These are phyloP conservation scores for Colletotrichum cuscutae DNA, from an alignment of 2,329 filamentous ascomycete species.

Conservation along the genomic window DNA sequence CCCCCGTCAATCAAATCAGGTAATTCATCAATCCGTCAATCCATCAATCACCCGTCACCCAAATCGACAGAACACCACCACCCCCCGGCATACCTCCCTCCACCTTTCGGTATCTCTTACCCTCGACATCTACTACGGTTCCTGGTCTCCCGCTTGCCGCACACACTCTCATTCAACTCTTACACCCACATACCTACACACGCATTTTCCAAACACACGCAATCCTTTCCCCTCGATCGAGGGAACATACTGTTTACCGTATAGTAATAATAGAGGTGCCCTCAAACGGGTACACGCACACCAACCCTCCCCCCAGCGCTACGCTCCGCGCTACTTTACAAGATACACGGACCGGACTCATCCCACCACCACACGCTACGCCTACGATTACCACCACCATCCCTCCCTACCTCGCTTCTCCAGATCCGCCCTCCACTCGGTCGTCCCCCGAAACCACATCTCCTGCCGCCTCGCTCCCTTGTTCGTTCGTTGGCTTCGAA, in stretches of 20 bases:
- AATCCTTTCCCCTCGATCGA: not conserved
- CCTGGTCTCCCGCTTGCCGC: slow-evolving; percentile 18
- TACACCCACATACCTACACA: not conserved
- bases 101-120: not conserved
- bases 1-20: not conserved
- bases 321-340: slow-evolving; percentile 10
- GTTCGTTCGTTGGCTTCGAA: slow-evolving; percentile 1
- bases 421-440: slow-evolving; percentile 4
- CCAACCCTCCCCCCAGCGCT: not conserved
- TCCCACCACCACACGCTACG: not conserved
- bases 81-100: not conserved
- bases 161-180: not conserved
- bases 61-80: not conserved
- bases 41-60: not conserved
- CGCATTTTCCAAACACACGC: not conserved
- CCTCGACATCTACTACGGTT: not conserved
- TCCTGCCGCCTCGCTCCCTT: slow-evolving; percentile 15
- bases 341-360: slow-evolving; percentile 2
- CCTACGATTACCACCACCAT: not conserved
- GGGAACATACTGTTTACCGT: not conserved
- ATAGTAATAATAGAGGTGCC: not conserved
- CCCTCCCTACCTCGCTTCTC: slow-evolving; percentile 2
- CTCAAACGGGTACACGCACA: not conserved
- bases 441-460: slow-evolving; percentile 17
- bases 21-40: not conserved